These are phyloP conservation scores for Tuber magnatum DNA, from an alignment of 495 filamentous ascomycete genomes.

Conservation along the genomic window DNA sequence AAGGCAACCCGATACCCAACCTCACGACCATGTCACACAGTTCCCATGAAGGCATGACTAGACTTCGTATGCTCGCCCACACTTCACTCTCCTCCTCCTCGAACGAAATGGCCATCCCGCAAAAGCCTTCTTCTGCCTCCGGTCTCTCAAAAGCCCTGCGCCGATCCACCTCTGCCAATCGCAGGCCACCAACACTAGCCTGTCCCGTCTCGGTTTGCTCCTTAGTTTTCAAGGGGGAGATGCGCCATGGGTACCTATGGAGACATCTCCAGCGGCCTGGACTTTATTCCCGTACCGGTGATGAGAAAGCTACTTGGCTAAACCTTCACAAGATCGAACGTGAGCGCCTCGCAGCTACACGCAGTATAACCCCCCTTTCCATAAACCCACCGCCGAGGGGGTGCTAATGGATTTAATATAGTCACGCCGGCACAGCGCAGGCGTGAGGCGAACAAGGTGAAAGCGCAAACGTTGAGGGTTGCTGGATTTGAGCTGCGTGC, in stretches of 20 bases:
- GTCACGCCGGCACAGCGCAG: neutral
- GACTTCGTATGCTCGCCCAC: neutral
- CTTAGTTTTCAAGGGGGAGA: neutral
- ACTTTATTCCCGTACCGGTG: neutral
- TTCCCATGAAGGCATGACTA: neutral
- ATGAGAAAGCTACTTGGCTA: neutral
- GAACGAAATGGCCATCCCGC: neutral
- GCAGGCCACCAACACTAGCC: neutral
- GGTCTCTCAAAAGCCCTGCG: neutral
- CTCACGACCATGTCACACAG: neutral
- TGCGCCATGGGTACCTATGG: neutral
- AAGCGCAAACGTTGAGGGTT: neutral
- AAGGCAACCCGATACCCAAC: neutral
- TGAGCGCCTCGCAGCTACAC: neutral
- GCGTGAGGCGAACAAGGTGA: neutral
- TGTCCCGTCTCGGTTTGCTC: neutral
- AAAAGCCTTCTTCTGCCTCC: neutral
- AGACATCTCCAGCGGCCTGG: neutral
- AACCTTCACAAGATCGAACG: neutral
- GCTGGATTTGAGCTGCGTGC: neutral
- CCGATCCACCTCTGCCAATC: fast-evolving
- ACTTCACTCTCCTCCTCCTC: neutral
- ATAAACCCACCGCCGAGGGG: neutral
- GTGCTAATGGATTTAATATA: neutral
- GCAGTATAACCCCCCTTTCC: neutral